Percentiles rank a stretch among this genome's conserved stretches.
Evolutionary conservation across 805 yeast species (phyloP).

Genomic region (Naumovozyma dairenensis): DNA sequence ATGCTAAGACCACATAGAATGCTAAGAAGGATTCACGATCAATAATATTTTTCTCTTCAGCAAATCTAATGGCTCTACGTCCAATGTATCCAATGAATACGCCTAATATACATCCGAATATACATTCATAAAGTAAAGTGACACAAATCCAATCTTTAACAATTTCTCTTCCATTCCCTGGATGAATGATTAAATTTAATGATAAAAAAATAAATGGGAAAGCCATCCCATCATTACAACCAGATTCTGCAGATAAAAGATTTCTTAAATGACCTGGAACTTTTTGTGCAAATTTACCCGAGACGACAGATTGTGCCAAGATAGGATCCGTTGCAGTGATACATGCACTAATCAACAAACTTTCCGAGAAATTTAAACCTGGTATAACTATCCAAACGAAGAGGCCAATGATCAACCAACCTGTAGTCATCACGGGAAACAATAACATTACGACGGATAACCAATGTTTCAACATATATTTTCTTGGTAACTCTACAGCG

Average conservation of each 20-base stretch:
- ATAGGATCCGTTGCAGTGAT: conserved; percentile 95
- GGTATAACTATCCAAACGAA: conserved; percentile 75
- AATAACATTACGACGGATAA: conserved; percentile 61
- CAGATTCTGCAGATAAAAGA: conserved; percentile 68
- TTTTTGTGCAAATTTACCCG: conserved; percentile 77
- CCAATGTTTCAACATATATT: conserved; percentile 82
- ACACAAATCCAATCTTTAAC: conserved; percentile 72
- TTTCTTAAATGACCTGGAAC: conserved; percentile 91
- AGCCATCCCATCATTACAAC: conserved; percentile 95
- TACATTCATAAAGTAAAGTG: conserved; percentile 72
- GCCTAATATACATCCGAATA: conserved; percentile 71
- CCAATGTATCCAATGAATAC: conserved; percentile 60
- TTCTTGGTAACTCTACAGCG: conserved; percentile 85
- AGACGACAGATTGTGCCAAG: conserved; percentile 89
- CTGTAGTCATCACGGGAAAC: conserved; percentile 81
- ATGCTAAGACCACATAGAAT: conserved; percentile 70
- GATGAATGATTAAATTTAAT: conserved; percentile 54
- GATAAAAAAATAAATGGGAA: conserved; percentile 78
- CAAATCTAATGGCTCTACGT: conserved; percentile 61
- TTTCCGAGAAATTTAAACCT: conserved; percentile 57
- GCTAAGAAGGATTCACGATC: conserved; percentile 86
- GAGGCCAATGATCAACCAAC: conserved; percentile 77
- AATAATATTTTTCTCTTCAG: conserved; percentile 57
- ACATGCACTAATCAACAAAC: conserved; percentile 72
- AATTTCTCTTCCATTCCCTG: conserved; percentile 55